phyloP scores from a whole-genome alignment of 2,329 filamentous ascomycete species.

The Cercospora nicotianae region DNA sequence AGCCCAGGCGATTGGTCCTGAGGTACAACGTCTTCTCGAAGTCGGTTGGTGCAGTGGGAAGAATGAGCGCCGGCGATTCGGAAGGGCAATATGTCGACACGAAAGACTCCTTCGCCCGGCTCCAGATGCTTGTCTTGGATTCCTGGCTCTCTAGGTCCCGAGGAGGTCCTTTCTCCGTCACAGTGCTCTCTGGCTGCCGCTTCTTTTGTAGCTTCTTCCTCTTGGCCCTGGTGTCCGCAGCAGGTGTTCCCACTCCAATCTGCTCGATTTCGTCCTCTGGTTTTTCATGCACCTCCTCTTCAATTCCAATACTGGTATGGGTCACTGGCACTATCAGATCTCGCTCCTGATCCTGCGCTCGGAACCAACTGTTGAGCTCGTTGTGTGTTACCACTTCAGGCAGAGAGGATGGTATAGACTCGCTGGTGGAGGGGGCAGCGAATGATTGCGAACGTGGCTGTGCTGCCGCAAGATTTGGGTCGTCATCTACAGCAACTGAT shows the following conservation, averaged over 20 bases:
- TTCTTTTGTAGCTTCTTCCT: constrained; percentile 21
- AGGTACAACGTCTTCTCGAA: constrained; percentile 45
- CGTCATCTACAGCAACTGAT: not conserved
- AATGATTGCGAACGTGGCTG: constrained; percentile 4
- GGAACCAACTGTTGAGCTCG: constrained; percentile 14
- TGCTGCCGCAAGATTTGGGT: not conserved
- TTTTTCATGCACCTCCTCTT: not conserved
- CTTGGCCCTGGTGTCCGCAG: constrained; percentile 10
- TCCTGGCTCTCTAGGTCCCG: constrained; percentile 13
- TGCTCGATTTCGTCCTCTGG: constrained; percentile 21
- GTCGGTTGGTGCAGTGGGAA: constrained; percentile 44
- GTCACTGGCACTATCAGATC: constrained; percentile 12
- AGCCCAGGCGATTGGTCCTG: constrained; percentile 43
- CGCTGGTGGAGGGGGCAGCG: not conserved
- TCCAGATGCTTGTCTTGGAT: constrained; percentile 18
- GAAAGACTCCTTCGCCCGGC: constrained; percentile 21
- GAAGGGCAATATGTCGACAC: constrained; percentile 22
- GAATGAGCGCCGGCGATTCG: constrained; percentile 29
- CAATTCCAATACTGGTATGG: not conserved
- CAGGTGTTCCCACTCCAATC: not conserved
- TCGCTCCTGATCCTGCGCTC: constrained; percentile 11
- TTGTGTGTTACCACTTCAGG: constrained; percentile 10
- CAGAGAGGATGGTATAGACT: constrained; percentile 11
- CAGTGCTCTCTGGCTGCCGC: not conserved
- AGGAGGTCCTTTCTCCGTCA: constrained; percentile 4